Evolutionary conservation across 106 monocot species (phyloP).

Genomic region (Xerophyta viscosa): DNA sequence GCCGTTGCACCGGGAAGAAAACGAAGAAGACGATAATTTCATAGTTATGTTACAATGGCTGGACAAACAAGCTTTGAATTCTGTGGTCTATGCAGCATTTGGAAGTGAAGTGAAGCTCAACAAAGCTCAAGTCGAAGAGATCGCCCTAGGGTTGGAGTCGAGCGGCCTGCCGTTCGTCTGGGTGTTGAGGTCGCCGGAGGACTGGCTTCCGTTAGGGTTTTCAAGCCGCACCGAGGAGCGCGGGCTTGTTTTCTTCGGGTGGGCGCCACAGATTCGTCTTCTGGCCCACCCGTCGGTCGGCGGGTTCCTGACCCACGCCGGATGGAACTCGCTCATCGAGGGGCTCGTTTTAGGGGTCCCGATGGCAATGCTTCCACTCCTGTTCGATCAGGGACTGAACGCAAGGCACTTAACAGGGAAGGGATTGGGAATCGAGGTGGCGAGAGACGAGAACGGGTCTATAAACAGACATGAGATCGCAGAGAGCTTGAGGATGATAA

Average conservation of each 20-base stretch:
- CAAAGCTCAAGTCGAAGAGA: slow-evolving; percentile 2
- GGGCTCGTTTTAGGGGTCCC: slow-evolving; percentile 14
- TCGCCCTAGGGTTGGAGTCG: slow-evolving; percentile 28
- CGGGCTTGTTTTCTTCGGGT: slow-evolving; percentile 11
- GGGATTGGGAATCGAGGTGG: slow-evolving; percentile 31
- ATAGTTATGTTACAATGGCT: slow-evolving; percentile 16
- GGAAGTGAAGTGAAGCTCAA: slow-evolving; percentile 27
- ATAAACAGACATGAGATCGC: slow-evolving; percentile 28
- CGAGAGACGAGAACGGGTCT: slow-evolving; percentile 25
- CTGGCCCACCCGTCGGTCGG: slow-evolving; percentile 24
- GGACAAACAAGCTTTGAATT: slow-evolving; percentile 2
- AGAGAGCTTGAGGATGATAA: slow-evolving; percentile 24
- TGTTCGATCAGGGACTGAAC: slow-evolving; percentile 47
- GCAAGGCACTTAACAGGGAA: slow-evolving; percentile 26
- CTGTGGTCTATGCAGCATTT: slow-evolving; percentile 24
- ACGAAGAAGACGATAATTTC: not conserved
- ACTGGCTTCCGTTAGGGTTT: slow-evolving; percentile 6
- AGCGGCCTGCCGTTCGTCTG: slow-evolving; percentile 21
- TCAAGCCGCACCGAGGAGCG: not conserved
- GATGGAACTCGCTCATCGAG: slow-evolving; percentile 28
- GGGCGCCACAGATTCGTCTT: slow-evolving; percentile 24
- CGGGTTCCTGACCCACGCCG: slow-evolving; percentile 28
- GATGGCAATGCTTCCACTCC: slow-evolving; percentile 30
- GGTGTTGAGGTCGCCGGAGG: slow-evolving; percentile 7
- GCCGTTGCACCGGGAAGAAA: not conserved